phyloP scores from a whole-genome alignment of 768 basidiomycete species.

The Clitopilus hobsonii region DNA sequence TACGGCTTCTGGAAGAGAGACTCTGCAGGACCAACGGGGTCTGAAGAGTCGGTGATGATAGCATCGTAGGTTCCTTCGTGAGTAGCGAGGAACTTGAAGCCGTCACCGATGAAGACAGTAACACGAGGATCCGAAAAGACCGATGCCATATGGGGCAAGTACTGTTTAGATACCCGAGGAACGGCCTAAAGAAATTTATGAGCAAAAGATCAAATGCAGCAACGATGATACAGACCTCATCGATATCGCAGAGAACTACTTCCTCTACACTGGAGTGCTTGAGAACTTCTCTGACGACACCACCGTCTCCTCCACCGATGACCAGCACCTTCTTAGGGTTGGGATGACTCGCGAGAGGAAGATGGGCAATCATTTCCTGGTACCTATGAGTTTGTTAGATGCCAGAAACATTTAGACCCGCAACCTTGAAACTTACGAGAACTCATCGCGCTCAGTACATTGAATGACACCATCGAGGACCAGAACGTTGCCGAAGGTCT shows the following conservation, averaged over 20 bases:
- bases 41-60: constrained; percentile 98
- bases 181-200: constrained; percentile 59
- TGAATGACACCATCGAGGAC: constrained; percentile 95
- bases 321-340: constrained; percentile 95
- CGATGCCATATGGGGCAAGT: constrained; percentile 89
- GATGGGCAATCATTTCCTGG: constrained; percentile 98
- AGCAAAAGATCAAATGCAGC: not conserved
- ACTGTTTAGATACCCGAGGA: constrained; percentile 88
- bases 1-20: constrained; percentile 96
- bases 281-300: constrained; percentile 94
- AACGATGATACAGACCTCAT: constrained; percentile 56
- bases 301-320: constrained; percentile 97
- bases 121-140: constrained; percentile 80
- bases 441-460: constrained; percentile 97
- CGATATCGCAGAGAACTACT: constrained; percentile 96
- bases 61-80: constrained; percentile 89
- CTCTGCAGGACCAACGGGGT: constrained; percentile 94
- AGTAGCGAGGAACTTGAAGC: constrained; percentile 93
- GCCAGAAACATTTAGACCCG: constrained; percentile 2
- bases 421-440: constrained; percentile 62
- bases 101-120: constrained; percentile 84
- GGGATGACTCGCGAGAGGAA: constrained; percentile 94
- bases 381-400: constrained; percentile 51
- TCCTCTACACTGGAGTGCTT: constrained; percentile 89
- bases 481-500: constrained; percentile 95